Evolutionary conservation across 179 eudicot species (phyloP).

Genomic region (Spergularia azorica): DNA sequence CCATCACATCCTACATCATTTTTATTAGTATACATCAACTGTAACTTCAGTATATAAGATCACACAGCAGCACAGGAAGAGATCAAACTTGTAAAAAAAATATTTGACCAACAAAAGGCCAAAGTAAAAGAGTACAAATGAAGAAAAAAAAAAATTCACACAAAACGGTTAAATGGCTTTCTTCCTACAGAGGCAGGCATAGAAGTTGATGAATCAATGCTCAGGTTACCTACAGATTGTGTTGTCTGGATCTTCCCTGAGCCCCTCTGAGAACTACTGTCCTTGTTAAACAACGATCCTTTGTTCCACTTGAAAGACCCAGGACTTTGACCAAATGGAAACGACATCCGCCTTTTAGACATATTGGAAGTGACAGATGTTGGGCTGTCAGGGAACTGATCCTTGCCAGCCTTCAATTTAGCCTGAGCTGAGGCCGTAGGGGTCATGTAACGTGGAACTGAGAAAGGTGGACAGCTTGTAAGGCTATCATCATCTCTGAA

Average conservation of each 20-base stretch:
- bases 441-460: constrained; percentile 82
- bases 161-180: constrained; percentile 93
- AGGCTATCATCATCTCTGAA: constrained; percentile 87
- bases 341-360: constrained; percentile 76
- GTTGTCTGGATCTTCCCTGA: constrained; percentile 51
- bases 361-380: constrained; percentile 41
- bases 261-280: constrained; percentile 43
- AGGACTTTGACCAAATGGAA: constrained; percentile 57
- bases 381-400: constrained; percentile 41
- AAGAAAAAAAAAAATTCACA: constrained; percentile 47
- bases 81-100: constrained; percentile 1
- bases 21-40: constrained; percentile 55
- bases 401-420: constrained; percentile 58
- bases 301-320: constrained; percentile 91
- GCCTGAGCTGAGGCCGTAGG: constrained; percentile 86
- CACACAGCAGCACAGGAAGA: constrained; percentile 39
- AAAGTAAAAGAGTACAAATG: neutral
- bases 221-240: constrained; percentile 65
- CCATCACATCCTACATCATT: constrained; percentile 44
- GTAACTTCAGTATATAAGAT: constrained; percentile 34
- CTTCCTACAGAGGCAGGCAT: constrained; percentile 84
- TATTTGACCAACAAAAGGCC: constrained; percentile 9
- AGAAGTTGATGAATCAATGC: constrained; percentile 79
- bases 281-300: constrained; percentile 47
- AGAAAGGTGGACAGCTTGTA: constrained; percentile 89